Evolutionary conservation across 768 basidiomycete species (phyloP), one percentile per base, ranked within the genome.

Genomic region (Lactarius sanguifluus): DNA sequence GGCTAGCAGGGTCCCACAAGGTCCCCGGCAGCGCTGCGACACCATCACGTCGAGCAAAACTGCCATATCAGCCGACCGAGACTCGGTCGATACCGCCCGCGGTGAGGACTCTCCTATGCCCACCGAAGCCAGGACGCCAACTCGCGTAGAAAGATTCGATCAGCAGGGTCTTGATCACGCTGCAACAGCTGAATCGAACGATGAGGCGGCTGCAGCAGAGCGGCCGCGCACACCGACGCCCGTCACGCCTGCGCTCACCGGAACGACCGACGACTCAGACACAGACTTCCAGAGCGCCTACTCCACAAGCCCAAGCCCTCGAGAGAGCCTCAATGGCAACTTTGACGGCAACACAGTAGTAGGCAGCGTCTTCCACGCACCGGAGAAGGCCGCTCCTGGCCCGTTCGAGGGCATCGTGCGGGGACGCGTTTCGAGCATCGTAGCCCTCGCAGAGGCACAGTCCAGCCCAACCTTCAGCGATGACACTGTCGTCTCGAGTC

Each of bases 271-370:
- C 62, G 72, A 71, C 40, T 72, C 72, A n/a, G 71, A 72, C 58
- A 71, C 69, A 1, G 92, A 94, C 72, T 94, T 93, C 75, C 91
- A 92, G 77, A 93, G 91, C 69, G 92, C 92, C 40, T 92, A 90
- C 75, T 92, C 90, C 5, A 77, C 47, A 15, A 62, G 56, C 6
- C 66, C 84, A 3, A 91, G 89, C 72, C 89, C 90, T 15, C 84
- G 89, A 1, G 83, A 79, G 55, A 90, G 88, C 73, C 86, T 85
- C 69, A 25, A 58, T 20, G 83, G 81, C 50, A 84, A 83, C 72
- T 80, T 82, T 57, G 74, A 78, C 25, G 69, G 57, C 16, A 62
- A 68, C 63, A 50, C 58, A 60, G 50, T 36, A 32, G 18, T 57
- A 34, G 28, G 68, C 63, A 64, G 71, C 58, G 52, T 66, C 70